Conservation (phyloP, 768 basidiomycete genomes). For the Tylopilus sp. region DNA sequence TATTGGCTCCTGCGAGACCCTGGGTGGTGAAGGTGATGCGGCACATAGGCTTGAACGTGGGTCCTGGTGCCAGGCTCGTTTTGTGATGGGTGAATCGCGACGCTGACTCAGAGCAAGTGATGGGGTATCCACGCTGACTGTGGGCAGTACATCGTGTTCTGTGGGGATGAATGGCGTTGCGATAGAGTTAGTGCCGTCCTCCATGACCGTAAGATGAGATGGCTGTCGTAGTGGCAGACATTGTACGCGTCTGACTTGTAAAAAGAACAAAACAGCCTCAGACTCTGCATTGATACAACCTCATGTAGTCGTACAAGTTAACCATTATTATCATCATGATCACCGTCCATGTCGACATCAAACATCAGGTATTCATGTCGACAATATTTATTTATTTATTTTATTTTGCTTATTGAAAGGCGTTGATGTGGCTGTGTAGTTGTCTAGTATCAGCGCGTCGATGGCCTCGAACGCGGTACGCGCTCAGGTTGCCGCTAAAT, state of each 20-base stretch:
- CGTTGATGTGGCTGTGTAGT: constrained; percentile 20
- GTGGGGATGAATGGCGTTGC: constrained; percentile 20
- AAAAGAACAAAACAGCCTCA: no score
- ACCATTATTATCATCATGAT: no score
- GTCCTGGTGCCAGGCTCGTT: constrained; percentile 10
- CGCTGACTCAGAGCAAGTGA: constrained; percentile 3
- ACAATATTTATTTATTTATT: no score
- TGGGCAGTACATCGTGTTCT: constrained; percentile 13
- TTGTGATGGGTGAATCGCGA: constrained; percentile 8
- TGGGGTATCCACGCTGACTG: neutral
- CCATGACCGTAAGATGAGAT: constrained; percentile 12
- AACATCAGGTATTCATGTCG: no score
- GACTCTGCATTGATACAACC: no score
- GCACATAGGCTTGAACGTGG: constrained; percentile 2
- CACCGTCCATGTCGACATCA: no score
- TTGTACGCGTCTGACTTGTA: no score
- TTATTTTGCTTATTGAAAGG: no score
- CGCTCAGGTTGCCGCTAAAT: constrained; percentile 63
- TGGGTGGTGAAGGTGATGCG: neutral
- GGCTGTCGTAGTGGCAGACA: neutral
- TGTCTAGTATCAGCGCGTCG: neutral
- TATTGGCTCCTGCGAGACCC: constrained; percentile 8
- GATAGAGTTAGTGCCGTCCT: constrained; percentile 3
- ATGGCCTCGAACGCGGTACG: constrained; percentile 65
- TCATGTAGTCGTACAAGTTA: no score